Conservation (phyloP, 140 eudicot species). For the Senecio squalidus region DNA sequence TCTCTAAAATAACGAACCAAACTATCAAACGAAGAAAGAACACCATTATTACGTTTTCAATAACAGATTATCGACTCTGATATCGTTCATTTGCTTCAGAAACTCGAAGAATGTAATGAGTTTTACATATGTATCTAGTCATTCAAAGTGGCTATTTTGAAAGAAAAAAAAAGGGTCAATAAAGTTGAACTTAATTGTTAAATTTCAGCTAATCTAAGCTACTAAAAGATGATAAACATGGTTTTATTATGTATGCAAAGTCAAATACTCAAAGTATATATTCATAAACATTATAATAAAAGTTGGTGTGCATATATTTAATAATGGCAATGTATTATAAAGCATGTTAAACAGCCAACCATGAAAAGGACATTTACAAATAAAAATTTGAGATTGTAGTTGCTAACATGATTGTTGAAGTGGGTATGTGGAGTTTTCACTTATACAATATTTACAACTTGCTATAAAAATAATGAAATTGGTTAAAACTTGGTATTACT, state of each 20-base stretch:
- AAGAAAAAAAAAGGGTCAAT: constrained; percentile 11
- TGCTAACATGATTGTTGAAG: constrained; percentile 2
- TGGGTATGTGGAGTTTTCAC: too few relatives aligned
- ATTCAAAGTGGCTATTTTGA: not conserved
- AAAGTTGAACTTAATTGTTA: too few relatives aligned
- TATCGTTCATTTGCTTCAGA: too few relatives aligned
- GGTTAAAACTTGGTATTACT: too few relatives aligned
- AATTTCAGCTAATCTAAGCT: not conserved
- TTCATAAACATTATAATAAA: too few relatives aligned
- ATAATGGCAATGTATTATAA: too few relatives aligned
- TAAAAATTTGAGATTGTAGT: not conserved
- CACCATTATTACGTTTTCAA: not conserved
- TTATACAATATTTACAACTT: too few relatives aligned
- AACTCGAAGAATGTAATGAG: not conserved
- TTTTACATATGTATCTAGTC: not conserved
- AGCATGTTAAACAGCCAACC: not conserved
- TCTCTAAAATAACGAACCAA: not conserved
- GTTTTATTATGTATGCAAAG: not conserved
- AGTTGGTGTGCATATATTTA: too few relatives aligned
- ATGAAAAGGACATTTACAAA: not conserved
- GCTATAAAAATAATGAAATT: too few relatives aligned
- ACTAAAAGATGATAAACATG: constrained; percentile 2
- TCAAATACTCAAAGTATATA: too few relatives aligned
- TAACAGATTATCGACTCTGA: too few relatives aligned
- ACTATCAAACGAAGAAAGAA: constrained; percentile 4